These are phyloP conservation scores for Dorcoceras hygrometricum DNA, from an alignment of 257 asterid genomes.

Conservation along the genomic window DNA sequence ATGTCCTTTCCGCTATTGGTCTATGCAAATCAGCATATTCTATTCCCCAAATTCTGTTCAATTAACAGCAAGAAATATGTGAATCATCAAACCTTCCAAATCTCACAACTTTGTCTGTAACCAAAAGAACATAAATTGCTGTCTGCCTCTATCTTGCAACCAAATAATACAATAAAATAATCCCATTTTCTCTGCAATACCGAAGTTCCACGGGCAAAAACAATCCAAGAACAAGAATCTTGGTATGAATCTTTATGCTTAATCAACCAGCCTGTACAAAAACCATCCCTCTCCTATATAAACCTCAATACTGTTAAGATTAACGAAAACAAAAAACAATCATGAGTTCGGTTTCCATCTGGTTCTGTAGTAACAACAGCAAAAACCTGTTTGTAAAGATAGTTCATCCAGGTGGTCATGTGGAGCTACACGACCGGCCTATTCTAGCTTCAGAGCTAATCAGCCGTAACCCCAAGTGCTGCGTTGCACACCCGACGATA, in stretches of 20 bases:
- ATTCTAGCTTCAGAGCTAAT: constrained; percentile 51
- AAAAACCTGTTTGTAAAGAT: constrained; percentile 47
- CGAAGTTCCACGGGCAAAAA: constrained; percentile 24
- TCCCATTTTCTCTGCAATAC: constrained; percentile 21
- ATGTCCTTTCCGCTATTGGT: background rate
- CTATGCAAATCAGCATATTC: background rate
- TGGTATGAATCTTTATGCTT: background rate
- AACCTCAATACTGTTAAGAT: constrained; percentile 1
- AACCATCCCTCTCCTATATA: background rate
- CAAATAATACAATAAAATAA: constrained; percentile 16
- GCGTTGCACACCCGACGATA: constrained; percentile 52
- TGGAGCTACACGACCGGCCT: constrained; percentile 67
- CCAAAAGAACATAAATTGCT: constrained; percentile 5
- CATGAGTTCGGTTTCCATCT: constrained; percentile 35
- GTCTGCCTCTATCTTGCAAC: background rate
- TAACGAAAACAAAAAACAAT: background rate
- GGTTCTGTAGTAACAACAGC: constrained; percentile 49
- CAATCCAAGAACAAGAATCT: constrained; percentile 20
- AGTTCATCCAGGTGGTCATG: constrained; percentile 72
- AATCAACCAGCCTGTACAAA: constrained; percentile 7
- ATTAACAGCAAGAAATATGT: background rate
- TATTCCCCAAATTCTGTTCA: background rate
- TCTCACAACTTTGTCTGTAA: background rate
- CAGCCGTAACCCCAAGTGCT: constrained; percentile 51
- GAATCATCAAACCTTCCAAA: constrained; percentile 1